Base-by-base conservation (phyloP, 2,329 filamentous ascomycete species). In the Exophiala viscosa region DNA sequence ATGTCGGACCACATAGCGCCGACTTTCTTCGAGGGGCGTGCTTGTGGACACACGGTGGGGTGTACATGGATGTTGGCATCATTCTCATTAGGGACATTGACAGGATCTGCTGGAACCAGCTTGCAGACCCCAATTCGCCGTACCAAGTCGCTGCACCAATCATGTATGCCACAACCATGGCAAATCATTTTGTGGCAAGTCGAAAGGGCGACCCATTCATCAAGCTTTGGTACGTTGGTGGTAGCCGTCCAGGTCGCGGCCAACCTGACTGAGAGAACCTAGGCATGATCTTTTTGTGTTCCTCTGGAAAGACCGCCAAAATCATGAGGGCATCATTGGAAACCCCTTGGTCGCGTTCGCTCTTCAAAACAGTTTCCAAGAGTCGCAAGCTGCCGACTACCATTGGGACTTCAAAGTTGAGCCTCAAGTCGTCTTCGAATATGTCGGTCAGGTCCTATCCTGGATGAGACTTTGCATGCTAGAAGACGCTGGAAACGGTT, bases 11-110 rank as follows among this genome's bases (percentile, higher is more conserved):
- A 60, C 80, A 83, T 60, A 77, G 72, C 0, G 81, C 79, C 0
- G 81, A 84, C 54, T 74, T 84, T 1, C 76, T 83, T 3, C 75
- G 80, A 1, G 82, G 71, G 59, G 80, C 81, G 2, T 67, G 83
- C 10, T 65, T 84, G n/a, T 69, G 81, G 9, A 72, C 67, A 49
- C 79, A 82, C 57, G 80, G 81, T 42, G 81, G 80, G 23, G 72
- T 82, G 0, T 84, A 82, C 59, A 74, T 78, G 0, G 80, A 83
- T 58, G 79, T 79, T 0, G 80, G 80, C 0, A 63, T 81, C 56
- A 70, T 83, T 55, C 76, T 78, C 52, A 81, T 83, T 54, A 79
- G 80, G 5, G 78, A 83, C 64, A 58, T 83, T 2, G 74, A 83
- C 60, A 62, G 68, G 3, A 63, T 83, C 8, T 84, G 80, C 79